phyloP scores from a whole-genome alignment of 139 green algal species.

The Chlorella sp. region DNA sequence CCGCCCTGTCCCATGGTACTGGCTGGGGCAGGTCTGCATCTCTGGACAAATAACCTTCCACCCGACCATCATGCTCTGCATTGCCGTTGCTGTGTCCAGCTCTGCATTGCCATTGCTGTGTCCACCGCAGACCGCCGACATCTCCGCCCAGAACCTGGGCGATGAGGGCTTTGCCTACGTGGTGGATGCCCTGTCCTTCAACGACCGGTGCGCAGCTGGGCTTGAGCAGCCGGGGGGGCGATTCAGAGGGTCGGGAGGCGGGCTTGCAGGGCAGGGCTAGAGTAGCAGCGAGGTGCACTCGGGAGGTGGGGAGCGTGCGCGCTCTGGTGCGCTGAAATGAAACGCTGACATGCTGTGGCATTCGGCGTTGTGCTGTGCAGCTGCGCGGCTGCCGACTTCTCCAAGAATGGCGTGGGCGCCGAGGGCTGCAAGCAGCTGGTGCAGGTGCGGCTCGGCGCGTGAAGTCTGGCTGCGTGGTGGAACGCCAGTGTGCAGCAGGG shows the following conservation, averaged over 20 bases:
- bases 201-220: constrained; percentile 61
- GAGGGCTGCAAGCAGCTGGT: constrained; percentile 73
- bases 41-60: too few species aligned
- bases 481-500: too few species aligned
- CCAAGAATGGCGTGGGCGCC: constrained; percentile 91
- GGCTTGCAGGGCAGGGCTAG: too few species aligned
- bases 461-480: too few species aligned
- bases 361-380: constrained; percentile 12
- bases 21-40: too few species aligned
- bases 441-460: too few species aligned
- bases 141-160: constrained; percentile 89
- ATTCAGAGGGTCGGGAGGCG: too few species aligned
- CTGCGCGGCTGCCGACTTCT: constrained; percentile 83
- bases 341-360: neutral
- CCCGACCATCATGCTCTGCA: neutral
- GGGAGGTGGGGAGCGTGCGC: too few species aligned
- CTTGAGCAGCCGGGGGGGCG: too few species aligned
- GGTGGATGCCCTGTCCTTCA: constrained; percentile 92
- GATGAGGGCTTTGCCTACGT: constrained; percentile 92
- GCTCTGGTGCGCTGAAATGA: too few species aligned
- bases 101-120: neutral
- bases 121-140: constrained; percentile 62
- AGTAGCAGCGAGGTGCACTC: too few species aligned
- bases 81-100: neutral
- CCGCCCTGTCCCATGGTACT: too few species aligned